Evolutionary conservation across 768 basidiomycete species (phyloP), one percentile per base, ranked within the genome.

Genomic region (Boletellus ananiceps): DNA sequence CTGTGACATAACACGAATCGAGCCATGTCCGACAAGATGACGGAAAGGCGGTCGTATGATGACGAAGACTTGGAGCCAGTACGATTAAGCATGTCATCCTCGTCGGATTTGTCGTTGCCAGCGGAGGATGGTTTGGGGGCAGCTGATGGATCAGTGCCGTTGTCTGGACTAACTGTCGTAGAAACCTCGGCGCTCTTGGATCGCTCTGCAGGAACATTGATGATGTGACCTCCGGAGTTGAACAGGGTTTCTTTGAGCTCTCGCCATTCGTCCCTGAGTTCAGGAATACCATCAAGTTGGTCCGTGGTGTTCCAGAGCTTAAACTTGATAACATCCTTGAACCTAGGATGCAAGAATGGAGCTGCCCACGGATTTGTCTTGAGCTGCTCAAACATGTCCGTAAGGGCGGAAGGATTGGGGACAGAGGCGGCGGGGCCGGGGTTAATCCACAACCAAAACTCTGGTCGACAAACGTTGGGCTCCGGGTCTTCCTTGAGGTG

Each of bases 291-390:
- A 59, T 98, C 95, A 41, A 98, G 74, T 61, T 97, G 94, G 58
- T 95, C 94, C 1, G 94, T 97, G 29, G 95, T 97, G 65, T 98
- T 98, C 95, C 95, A 99, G 56, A 97, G 76, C 65, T 88, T 92
- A 76, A 99, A 99, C 65, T 89, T 83, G 65, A 99, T 86, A 37
- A 92, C 81, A 52, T 93, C 88, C 60, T 86, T 83, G 75, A 98
- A 98, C 40, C 93, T 79, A 11, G 82, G 85, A 66, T 98, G 92
- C 27, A 99, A 73, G 76, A 99, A 94, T 1, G 95, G 94, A 1
- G 92, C 83, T 2, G 92, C 86, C 95, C 95, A 99, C 1, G 93
- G 91, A 63, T 88, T 98, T 13, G 76, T 69, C 63, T 82, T 84
- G 34, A 98, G 79, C 58, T 83, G 77, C 21, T 82, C 80, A 63